Conservation (phyloP, 805 yeast species). For the Jamesozyma hellenica region DNA sequence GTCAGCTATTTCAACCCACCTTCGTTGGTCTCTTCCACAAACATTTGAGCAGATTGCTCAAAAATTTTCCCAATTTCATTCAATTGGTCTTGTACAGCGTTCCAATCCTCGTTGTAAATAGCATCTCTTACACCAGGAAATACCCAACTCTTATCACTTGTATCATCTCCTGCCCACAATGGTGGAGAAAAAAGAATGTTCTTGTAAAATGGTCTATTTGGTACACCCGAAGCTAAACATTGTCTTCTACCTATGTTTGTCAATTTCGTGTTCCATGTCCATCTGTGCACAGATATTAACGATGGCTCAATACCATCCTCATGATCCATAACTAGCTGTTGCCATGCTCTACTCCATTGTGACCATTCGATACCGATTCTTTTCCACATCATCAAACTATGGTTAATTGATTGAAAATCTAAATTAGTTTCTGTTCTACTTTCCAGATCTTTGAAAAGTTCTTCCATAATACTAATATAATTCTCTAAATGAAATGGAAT, state of each 20-base stretch:
- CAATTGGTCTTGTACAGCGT: slow-evolving; percentile 45
- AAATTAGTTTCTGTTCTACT: slow-evolving; percentile 17
- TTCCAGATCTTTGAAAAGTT: slow-evolving; percentile 38
- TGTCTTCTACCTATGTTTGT: slow-evolving; percentile 45
- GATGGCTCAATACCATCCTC: slow-evolving; percentile 64
- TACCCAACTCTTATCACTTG: slow-evolving; percentile 33
- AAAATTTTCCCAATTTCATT: slow-evolving; percentile 33
- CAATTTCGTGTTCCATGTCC: slow-evolving; percentile 72
- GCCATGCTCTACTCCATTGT: slow-evolving; percentile 58
- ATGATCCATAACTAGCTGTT: slow-evolving; percentile 36
- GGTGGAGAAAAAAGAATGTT: slow-evolving; percentile 67
- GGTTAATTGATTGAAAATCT: slow-evolving; percentile 22
- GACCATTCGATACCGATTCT: slow-evolving; percentile 39
- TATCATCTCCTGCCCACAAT: slow-evolving; percentile 40
- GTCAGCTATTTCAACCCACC: slow-evolving; percentile 1
- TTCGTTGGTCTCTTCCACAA: slow-evolving; percentile 24
- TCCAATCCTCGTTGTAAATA: slow-evolving; percentile 39
- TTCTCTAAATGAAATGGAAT: slow-evolving; percentile 54
- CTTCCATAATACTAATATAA: slow-evolving; percentile 36
- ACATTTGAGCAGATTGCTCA: slow-evolving; percentile 23
- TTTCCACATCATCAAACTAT: slow-evolving; percentile 32
- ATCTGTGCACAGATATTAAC: slow-evolving; percentile 56
- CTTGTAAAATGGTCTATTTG: slow-evolving; percentile 51
- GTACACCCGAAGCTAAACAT: slow-evolving; percentile 35
- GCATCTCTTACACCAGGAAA: slow-evolving; percentile 75